These are phyloP conservation scores for Bipolaris sorokiniana DNA, from an alignment of 2,329 filamentous ascomycete species.

Conservation along the genomic window DNA sequence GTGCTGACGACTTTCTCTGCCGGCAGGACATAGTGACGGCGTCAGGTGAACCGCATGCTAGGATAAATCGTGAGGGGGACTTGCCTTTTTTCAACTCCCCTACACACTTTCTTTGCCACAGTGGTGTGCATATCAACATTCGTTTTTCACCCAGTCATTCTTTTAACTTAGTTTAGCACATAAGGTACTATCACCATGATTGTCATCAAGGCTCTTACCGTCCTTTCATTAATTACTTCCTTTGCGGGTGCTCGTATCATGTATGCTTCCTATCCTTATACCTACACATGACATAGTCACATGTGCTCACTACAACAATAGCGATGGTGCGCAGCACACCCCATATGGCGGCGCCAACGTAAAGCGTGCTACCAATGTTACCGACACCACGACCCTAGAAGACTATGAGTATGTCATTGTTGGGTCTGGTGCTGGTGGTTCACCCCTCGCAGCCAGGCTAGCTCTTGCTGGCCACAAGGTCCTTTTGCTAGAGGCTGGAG, in stretches of 20 bases:
- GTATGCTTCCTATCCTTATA: background rate
- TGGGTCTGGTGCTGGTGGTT: constrained; percentile 65
- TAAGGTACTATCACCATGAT: constrained; percentile 9
- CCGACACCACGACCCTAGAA: constrained; percentile 19
- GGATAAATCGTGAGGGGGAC: constrained; percentile 9
- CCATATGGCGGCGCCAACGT: constrained; percentile 23
- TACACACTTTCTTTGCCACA: constrained; percentile 1
- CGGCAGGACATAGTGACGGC: background rate
- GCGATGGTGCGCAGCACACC: constrained; percentile 31
- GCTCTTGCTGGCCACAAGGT: constrained; percentile 63
- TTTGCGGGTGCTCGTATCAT: constrained; percentile 13
- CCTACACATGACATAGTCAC: background rate
- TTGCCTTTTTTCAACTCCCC: background rate
- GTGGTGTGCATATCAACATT: constrained; percentile 5
- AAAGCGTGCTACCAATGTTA: constrained; percentile 24
- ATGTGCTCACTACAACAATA: constrained; percentile 10
- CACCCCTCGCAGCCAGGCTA: constrained; percentile 62
- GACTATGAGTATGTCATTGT: constrained; percentile 67
- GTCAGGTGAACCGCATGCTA: background rate
- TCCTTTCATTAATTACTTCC: constrained; percentile 15
- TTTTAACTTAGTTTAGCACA: background rate
- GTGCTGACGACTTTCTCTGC: background rate
- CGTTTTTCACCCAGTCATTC: constrained; percentile 11
- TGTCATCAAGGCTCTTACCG: constrained; percentile 16
- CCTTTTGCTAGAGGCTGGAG: constrained; percentile 64